These are phyloP conservation scores for Cladosporium colombiae DNA, from an alignment of 2,329 filamentous ascomycete genomes.

Conservation along the genomic window DNA sequence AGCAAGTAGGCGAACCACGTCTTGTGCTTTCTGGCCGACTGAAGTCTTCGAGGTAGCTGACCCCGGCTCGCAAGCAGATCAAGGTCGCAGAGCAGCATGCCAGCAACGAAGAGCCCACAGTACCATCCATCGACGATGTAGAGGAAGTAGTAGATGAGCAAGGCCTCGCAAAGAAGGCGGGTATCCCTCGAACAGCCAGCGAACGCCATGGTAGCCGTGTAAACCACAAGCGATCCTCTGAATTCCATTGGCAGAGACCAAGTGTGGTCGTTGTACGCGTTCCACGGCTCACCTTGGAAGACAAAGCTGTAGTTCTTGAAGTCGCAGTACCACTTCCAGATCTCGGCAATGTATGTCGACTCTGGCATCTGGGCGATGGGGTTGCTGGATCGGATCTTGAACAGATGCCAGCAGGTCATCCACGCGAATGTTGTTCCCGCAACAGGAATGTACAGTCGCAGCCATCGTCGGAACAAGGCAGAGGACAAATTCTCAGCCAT, in stretches of 20 bases:
- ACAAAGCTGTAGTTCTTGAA: constrained; percentile 71
- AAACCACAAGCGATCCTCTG: constrained; percentile 64
- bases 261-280: constrained; percentile 59
- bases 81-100: constrained; percentile 64
- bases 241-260: constrained; percentile 68
- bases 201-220: constrained; percentile 59
- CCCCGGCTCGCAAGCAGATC: constrained; percentile 56
- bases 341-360: constrained; percentile 49
- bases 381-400: constrained; percentile 48
- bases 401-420: constrained; percentile 55
- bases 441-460: constrained; percentile 54
- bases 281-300: constrained; percentile 60
- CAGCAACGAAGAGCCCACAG: constrained; percentile 61
- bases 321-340: constrained; percentile 56
- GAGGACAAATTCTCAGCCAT: constrained; percentile 49
- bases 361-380: constrained; percentile 37
- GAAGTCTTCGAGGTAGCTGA: constrained; percentile 54
- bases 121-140: constrained; percentile 67
- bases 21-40: constrained; percentile 51
- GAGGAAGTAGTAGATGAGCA: constrained; percentile 64
- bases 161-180: constrained; percentile 56
- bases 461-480: constrained; percentile 53
- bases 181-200: constrained; percentile 56
- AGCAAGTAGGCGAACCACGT: constrained; percentile 55
- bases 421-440: constrained; percentile 58